Evolutionary conservation across 805 yeast species (phyloP), one percentile per base, ranked within the genome.

Genomic region (Trichomonascus vanleenenianus): DNA sequence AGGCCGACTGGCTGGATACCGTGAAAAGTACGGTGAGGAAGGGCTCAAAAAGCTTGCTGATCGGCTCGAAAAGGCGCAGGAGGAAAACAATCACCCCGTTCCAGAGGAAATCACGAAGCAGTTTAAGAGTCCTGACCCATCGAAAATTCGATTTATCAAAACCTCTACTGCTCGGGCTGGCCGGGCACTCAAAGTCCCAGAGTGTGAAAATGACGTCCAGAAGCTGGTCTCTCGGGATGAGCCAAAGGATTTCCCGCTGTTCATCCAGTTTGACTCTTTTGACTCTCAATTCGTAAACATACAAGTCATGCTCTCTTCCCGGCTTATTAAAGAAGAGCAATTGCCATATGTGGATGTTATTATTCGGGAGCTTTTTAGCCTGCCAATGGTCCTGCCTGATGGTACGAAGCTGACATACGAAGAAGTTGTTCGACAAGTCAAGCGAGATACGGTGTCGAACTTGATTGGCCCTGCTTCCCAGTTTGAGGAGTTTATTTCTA

Each of bases 211-310:
- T 16, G 45, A 42, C 8, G 30, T 57, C 6, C 64, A 63, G 49
- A 37, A 41, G 30, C 8, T 22, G 27, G 31, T 50, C 12, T 18
- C 12, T 2, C 20, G 8, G 10, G 43, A 32, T 6, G 22, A 7
- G 11, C 43, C 61, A 12, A 43, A 46, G 18, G 56, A 56, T 25
- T 43, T 54, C 1, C 68, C 73, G 42, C 62, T 89, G 33, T 80
- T 78, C 50, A 60, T 89, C 43, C 93, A 87, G 58, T 73, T 84
- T 54, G 97, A 93, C 62, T 77, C 82, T 51, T 82, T 77, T 58
- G 75, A 80, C 45, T 85, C 96, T 1, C 81, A 84, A 56, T 93
- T 91, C 59, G 76, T 85, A 31, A 78, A 83, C 11, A 70, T 88
- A 16, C 76, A 79, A 47, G 59, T 86, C 33, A 61, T 81, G 32